Evolutionary conservation across 352 stramenopile species (phyloP).

Genomic region (Pythium vanterpoolii): DNA sequence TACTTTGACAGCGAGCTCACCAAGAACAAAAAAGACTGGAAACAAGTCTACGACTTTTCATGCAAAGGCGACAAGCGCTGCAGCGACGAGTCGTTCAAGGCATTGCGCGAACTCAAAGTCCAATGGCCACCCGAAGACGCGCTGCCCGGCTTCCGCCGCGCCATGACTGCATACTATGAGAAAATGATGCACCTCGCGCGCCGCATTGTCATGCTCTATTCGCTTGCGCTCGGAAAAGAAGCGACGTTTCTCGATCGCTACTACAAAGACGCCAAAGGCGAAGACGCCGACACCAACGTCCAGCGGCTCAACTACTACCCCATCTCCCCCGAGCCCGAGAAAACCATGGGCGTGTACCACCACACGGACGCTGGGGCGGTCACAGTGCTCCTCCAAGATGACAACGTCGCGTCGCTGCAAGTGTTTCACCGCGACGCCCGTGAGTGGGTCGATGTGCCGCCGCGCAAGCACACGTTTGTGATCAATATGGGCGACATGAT

Average conservation of each 20-base stretch:
- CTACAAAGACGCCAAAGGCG: conserved; percentile 26
- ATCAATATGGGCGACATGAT: conserved; percentile 64
- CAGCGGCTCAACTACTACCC: conserved; percentile 92
- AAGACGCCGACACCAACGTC: conserved; percentile 74
- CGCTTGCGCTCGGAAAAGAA: conserved; percentile 45
- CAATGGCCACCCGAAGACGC: conserved; percentile 51
- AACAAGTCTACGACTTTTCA: conserved; percentile 78
- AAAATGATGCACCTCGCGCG: conserved; percentile 45
- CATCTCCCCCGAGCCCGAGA: conserved; percentile 37
- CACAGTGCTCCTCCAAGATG: conserved; percentile 59
- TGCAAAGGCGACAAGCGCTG: background rate
- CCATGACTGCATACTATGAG: conserved; percentile 37
- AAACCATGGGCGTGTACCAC: conserved; percentile 50
- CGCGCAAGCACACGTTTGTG: conserved; percentile 38
- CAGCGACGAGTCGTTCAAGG: background rate
- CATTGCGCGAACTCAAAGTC: conserved; percentile 59
- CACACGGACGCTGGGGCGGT: conserved; percentile 58
- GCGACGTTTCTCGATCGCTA: conserved; percentile 55
- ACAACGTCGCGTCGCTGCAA: conserved; percentile 52
- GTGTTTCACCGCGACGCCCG: conserved; percentile 44
- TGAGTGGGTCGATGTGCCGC: conserved; percentile 41
- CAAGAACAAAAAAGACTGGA: conserved; percentile 93
- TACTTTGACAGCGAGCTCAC: conserved; percentile 94
- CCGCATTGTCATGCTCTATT: conserved; percentile 50
- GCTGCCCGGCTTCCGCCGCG: conserved; percentile 51